Percentiles rank a stretch among this genome's conserved stretches.
These are phyloP conservation scores for Aspergillus hancockii DNA, from an alignment of 495 filamentous ascomycete species.

Conservation along the genomic window DNA sequence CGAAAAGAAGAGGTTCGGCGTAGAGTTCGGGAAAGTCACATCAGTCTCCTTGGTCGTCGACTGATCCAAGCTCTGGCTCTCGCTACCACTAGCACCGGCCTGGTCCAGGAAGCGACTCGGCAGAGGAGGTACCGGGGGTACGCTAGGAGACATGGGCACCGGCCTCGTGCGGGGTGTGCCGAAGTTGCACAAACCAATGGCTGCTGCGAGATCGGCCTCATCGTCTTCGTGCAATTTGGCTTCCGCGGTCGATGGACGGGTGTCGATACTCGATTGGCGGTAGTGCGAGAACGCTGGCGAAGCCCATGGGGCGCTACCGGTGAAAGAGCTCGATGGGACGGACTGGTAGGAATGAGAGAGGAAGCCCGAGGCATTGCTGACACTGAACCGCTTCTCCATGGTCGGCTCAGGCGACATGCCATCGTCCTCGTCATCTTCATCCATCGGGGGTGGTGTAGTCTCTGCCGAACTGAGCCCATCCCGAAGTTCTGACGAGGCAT, in stretches of 20 bases:
- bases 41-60: conserved; percentile 47
- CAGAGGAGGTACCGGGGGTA: conserved; percentile 83
- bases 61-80: conserved; percentile 28
- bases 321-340: conserved; percentile 57
- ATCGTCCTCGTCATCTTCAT: conserved; percentile 45
- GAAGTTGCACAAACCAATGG: conserved; percentile 91
- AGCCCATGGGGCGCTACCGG: conserved; percentile 43
- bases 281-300: conserved; percentile 51
- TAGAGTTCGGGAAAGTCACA: conserved; percentile 36
- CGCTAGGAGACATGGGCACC: conserved; percentile 68
- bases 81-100: conserved; percentile 30
- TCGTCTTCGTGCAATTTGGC: conserved; percentile 57
- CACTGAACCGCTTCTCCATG: conserved; percentile 48
- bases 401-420: conserved; percentile 43
- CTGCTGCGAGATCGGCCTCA: conserved; percentile 78
- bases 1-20: conserved; percentile 39
- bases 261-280: conserved; percentile 61
- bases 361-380: conserved; percentile 58
- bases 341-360: conserved; percentile 89
- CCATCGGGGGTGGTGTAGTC: conserved; percentile 56
- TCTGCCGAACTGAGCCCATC: conserved; percentile 65
- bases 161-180: conserved; percentile 74
- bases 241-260: conserved; percentile 60
- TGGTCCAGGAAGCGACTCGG: conserved; percentile 56
- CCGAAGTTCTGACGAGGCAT: conserved; percentile 71